Conservation (phyloP, 352 stramenopile species). For the Phytophthora idaei region DNA sequence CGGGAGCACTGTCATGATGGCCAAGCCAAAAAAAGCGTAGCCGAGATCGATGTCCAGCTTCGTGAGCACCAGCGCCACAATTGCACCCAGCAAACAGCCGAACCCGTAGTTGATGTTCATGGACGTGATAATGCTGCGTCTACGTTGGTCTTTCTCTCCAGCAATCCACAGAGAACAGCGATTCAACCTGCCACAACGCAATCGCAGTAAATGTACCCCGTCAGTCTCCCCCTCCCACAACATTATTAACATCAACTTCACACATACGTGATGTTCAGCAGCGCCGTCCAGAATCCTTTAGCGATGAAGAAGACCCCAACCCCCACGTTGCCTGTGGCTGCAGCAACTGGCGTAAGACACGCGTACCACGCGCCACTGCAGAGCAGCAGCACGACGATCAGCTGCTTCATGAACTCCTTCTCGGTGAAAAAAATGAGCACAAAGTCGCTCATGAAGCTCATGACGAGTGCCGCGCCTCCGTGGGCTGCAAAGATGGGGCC, state of each 20-base stretch:
- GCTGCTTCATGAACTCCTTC: constrained; percentile 74
- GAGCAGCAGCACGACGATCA: constrained; percentile 63
- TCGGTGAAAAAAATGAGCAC: constrained; percentile 71
- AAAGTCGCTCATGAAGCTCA: constrained; percentile 83
- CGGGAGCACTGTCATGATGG: constrained; percentile 50
- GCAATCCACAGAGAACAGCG: constrained; percentile 74
- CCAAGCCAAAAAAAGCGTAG: constrained; percentile 66
- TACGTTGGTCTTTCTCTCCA: constrained; percentile 68
- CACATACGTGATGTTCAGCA: constrained; percentile 79
- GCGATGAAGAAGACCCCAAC: constrained; percentile 76
- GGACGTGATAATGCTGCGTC: constrained; percentile 73
- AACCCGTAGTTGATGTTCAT: constrained; percentile 78
- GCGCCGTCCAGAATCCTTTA: constrained; percentile 74
- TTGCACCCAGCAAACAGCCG: constrained; percentile 59
- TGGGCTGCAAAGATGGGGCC: constrained; percentile 78
- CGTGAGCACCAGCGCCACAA: constrained; percentile 54
- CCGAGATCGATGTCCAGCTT: constrained; percentile 54
- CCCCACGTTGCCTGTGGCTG: constrained; percentile 62
- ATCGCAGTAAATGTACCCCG: constrained; percentile 5
- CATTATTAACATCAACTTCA: neutral
- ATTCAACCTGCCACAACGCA: constrained; percentile 47
- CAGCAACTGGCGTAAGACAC: constrained; percentile 63
- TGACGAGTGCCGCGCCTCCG: constrained; percentile 68
- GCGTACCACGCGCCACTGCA: constrained; percentile 71
- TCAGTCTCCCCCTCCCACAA: neutral